These are phyloP conservation scores for Akanthomyces muscarius DNA, from an alignment of 2,329 filamentous ascomycete species.

Conservation along the genomic window DNA sequence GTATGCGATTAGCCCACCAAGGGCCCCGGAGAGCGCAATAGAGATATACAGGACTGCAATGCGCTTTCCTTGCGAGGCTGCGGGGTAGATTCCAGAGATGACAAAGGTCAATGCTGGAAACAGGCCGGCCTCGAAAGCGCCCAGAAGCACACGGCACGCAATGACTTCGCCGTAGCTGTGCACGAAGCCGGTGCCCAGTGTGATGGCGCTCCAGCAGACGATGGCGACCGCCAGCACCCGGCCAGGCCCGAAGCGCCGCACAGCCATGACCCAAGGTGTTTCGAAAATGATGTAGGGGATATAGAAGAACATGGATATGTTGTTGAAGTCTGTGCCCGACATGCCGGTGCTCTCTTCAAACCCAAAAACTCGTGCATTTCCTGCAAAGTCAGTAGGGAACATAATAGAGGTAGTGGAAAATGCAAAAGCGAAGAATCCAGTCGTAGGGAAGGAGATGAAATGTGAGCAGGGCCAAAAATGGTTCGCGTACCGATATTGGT, in stretches of 20 bases:
- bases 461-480: not conserved
- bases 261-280: conserved; percentile 28
- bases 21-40: conserved; percentile 28
- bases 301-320: conserved; percentile 29
- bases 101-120: conserved; percentile 32
- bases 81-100: conserved; percentile 33
- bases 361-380: conserved; percentile 34
- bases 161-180: conserved; percentile 26
- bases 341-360: conserved; percentile 30
- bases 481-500: conserved; percentile 24
- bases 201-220: conserved; percentile 31
- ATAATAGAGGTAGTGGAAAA: too few species aligned
- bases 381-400: conserved; percentile 14
- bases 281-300: conserved; percentile 33
- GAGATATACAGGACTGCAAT: conserved; percentile 30
- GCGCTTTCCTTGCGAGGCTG: conserved; percentile 31
- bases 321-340: conserved; percentile 29
- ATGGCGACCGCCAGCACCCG: conserved; percentile 28
- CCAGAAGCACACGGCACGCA: conserved; percentile 29
- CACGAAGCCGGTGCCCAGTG: conserved; percentile 31
- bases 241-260: conserved; percentile 30
- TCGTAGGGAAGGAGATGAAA: too few species aligned
- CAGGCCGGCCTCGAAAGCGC: conserved; percentile 33
- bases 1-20: conserved; percentile 30
- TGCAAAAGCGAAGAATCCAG: too few species aligned